phyloP scores from a whole-genome alignment of 2,329 filamentous ascomycete species.

The Neocucurbitaria cava region DNA sequence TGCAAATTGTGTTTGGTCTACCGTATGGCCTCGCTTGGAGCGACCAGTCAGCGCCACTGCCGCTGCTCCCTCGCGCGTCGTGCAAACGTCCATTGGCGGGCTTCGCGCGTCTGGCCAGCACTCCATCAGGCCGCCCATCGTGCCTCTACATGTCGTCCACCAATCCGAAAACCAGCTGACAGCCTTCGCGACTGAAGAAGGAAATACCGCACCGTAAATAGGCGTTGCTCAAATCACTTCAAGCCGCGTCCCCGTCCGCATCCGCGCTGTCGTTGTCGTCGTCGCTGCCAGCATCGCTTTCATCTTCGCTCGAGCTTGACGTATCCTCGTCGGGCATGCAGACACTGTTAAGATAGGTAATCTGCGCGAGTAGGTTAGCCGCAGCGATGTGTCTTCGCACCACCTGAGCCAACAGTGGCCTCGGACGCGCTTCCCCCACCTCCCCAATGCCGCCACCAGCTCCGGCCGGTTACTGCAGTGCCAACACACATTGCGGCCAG shows the following conservation, averaged over 20 bases:
- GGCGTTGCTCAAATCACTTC: conserved; percentile 16
- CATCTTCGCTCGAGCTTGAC: conserved; percentile 39
- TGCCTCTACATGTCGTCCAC: conserved; percentile 16
- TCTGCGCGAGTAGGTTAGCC: conserved; percentile 47
- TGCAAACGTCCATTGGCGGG: conserved; percentile 34
- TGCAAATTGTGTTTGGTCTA: conserved; percentile 21
- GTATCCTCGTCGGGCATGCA: conserved; percentile 57
- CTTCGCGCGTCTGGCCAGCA: conserved; percentile 20
- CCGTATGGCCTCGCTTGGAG: conserved; percentile 22
- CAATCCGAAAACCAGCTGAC: conserved; percentile 18
- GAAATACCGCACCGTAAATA: conserved; percentile 25
- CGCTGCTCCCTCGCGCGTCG: conserved; percentile 12
- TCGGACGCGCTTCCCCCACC: conserved; percentile 17
- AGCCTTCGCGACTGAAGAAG: conserved; percentile 1
- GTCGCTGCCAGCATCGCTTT: conserved; percentile 25
- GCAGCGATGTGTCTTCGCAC: conserved; percentile 15
- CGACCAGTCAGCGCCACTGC: conserved; percentile 28
- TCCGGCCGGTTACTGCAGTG: conserved; percentile 39
- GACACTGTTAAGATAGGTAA: conserved; percentile 59
- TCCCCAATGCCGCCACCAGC: conserved; percentile 11
- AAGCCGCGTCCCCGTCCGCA: conserved; percentile 12
- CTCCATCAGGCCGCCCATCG: conserved; percentile 15
- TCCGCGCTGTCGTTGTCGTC: conserved; percentile 12
- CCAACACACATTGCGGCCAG: conserved; percentile 37
- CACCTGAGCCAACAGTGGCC: conserved; percentile 5